These are phyloP conservation scores for Plasmodium knowlesi DNA, from an alignment of 169 alveolate species.

Conservation along the genomic window DNA sequence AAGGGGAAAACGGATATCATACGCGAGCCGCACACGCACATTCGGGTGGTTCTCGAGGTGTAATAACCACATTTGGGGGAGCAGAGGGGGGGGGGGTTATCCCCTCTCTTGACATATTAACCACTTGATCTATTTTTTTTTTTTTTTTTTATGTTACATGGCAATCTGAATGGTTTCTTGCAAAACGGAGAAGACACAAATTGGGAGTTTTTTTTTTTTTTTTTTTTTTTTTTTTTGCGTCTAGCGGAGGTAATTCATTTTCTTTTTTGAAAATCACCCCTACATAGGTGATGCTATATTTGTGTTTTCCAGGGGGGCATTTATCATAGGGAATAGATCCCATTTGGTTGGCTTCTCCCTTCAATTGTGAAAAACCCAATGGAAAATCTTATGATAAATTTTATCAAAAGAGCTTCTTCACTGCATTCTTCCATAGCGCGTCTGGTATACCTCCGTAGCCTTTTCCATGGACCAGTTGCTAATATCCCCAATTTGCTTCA, in stretches of 20 bases:
- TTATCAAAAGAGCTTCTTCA: background rate
- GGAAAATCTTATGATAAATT: too few species aligned
- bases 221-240: background rate
- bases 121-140: background rate
- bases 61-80: background rate
- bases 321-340: background rate
- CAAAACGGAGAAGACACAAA: background rate
- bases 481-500: conserved; percentile 44
- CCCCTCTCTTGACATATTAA: too few species aligned
- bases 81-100: background rate
- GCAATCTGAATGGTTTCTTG: background rate
- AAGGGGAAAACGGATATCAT: conserved; percentile 69
- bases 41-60: conserved; percentile 70
- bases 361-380: background rate
- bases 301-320: background rate
- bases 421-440: background rate
- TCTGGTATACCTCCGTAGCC: conserved; percentile 30
- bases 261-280: background rate
- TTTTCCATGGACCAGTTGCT: conserved; percentile 20
- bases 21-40: conserved; percentile 74
- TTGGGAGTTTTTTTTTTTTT: background rate
- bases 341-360: background rate
- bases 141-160: background rate
- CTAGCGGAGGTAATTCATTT: background rate
- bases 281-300: background rate